A percentile compares a stretch with the other conserved stretches of the same genome.
These are phyloP conservation scores for Sedum album DNA, from an alignment of 164 flowering plant species.

Conservation along the genomic window DNA sequence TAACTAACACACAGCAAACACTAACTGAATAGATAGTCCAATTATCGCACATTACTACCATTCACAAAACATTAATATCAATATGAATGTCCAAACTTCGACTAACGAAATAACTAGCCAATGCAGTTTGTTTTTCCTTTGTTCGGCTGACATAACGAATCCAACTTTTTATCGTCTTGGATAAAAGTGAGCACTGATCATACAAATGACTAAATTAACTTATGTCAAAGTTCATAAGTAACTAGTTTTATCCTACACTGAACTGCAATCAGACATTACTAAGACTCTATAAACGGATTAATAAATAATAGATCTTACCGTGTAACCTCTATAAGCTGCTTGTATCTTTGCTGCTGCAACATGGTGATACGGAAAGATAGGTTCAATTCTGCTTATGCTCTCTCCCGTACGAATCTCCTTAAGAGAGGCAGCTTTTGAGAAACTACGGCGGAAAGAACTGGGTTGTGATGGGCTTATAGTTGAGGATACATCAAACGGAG, in stretches of 20 bases:
- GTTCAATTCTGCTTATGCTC: background rate
- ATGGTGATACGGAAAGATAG: background rate
- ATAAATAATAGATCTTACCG: background rate
- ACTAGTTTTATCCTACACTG: background rate
- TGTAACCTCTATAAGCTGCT: background rate
- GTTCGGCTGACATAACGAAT: too few species aligned
- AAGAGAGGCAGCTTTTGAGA: background rate
- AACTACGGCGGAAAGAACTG: background rate
- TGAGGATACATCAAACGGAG: background rate
- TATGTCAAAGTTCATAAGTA: background rate
- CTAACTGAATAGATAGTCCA: too few species aligned
- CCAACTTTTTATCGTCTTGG: too few species aligned
- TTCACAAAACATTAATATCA: too few species aligned
- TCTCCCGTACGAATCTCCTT: background rate
- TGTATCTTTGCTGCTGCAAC: background rate
- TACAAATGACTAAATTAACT: background rate
- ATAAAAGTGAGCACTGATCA: background rate
- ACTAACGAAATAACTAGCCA: background rate
- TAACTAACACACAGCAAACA: too few species aligned
- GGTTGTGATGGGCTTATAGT: background rate
- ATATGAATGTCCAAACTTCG: too few species aligned
- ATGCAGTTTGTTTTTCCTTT: background rate
- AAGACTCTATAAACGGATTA: background rate
- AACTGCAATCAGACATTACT: background rate
- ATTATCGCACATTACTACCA: too few species aligned